Evolutionary conservation across 1,139 yeast species (phyloP), one percentile per base, ranked within the genome.

Genomic region (Kurtzmaniella quercitrusa): DNA sequence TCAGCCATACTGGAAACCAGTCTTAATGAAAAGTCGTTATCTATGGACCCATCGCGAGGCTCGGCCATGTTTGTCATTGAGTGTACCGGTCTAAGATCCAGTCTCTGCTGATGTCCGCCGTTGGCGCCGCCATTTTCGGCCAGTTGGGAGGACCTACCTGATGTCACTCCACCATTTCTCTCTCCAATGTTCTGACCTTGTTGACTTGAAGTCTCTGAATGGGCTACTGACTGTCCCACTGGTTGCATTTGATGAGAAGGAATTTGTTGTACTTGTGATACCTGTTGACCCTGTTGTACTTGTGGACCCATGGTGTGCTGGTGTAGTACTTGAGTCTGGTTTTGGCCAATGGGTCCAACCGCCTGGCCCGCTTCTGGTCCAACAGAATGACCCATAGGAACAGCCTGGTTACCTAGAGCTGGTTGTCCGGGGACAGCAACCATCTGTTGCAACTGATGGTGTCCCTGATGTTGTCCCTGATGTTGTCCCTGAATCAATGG

Each of bases 61-160:
- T 45, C 61, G 17, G 65, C 58, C 38, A 70, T 51, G 48, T 70
- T 68, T 0, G 74, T 58, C 67, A 69, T 68, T 48, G 75, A 70
- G 50, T 65, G 61, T 34, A 68, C 63, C 3, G 66, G 52, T 33
- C 75, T 51, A 31, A 69, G 55, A 44, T 65, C 68, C 6, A 49
- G 50, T 17, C 34, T 43, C 7, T 38, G 43, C 12, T 41, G 36
- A 16, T 40, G 5, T 11, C 31, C 31, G 4, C 10, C 5, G 14
- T 10, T 27, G 12, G 31, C 12, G 10, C 3, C 14, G n/a, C 14
- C 14, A n/a, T 10, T 27, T 27, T 27, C 31, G 12, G 31, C n/a
- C 31, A 27, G 31, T 12, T 27, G 31, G 5, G 31, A 27, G 7
- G 31, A 27, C 10, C 31, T 27, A n/a, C 31, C 31, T 10, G 31